Conservation (phyloP, 441 rosid species). For the Bruguiera hainesii region DNA sequence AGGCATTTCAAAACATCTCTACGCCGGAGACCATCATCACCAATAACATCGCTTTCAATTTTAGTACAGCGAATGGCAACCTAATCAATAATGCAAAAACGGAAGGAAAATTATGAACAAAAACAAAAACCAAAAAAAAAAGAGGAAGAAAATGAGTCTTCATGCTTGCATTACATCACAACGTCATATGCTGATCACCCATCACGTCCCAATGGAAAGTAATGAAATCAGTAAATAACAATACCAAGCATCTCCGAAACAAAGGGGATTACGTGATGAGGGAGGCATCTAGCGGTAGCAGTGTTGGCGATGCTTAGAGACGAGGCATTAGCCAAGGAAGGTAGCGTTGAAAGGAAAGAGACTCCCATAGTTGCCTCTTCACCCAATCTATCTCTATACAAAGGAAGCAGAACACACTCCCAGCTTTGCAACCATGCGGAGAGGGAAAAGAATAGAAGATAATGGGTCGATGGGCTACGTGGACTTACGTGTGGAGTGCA, state of each 20-base stretch:
- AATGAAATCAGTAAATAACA: neutral
- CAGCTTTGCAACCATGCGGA: neutral
- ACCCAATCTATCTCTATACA: neutral
- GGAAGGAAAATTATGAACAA: neutral
- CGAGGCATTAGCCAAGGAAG: conserved; percentile 35
- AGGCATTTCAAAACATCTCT: conserved; percentile 57
- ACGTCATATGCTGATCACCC: neutral
- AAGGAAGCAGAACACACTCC: neutral
- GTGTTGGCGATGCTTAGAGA: conserved; percentile 21
- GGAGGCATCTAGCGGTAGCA: conserved; percentile 23
- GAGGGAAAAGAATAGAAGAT: neutral
- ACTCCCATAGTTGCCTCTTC: conserved; percentile 32
- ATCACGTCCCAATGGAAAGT: neutral
- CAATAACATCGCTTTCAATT: conserved; percentile 29
- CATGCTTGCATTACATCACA: neutral
- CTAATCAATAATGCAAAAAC: conserved; percentile 27
- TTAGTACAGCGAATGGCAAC: conserved; percentile 45
- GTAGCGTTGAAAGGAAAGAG: conserved; percentile 54
- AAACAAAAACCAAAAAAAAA: neutral
- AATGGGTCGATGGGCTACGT: conserved; percentile 6
- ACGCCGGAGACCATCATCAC: conserved; percentile 34
- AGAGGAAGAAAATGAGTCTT: neutral
- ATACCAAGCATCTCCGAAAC: too few species aligned
- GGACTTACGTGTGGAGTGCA: conserved; percentile 24
- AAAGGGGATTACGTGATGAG: conserved; percentile 28